phyloP scores from a whole-genome alignment of 257 asterid genomes.

The Solanum lignicaule region DNA sequence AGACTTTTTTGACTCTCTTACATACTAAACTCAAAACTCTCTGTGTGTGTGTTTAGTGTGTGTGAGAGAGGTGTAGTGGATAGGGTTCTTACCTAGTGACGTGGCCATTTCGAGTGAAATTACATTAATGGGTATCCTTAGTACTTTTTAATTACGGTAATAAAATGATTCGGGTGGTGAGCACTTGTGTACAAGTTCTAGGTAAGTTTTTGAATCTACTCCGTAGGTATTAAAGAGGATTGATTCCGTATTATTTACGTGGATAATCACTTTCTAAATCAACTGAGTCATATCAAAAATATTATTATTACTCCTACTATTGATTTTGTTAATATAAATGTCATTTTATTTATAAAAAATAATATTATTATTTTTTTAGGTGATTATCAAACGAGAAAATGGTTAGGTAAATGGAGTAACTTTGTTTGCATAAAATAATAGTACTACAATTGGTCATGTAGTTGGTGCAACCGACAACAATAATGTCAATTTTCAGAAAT shows the following conservation, averaged over 20 bases:
- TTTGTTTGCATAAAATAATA: not conserved
- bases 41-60: not conserved
- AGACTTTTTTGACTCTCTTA: not conserved
- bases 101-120: not conserved
- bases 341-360: no score
- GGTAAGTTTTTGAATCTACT: no score
- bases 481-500: not conserved
- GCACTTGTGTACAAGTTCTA: no score
- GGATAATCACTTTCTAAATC: not conserved
- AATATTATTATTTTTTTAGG: not conserved
- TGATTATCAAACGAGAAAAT: no score
- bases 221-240: no score
- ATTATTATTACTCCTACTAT: no score
- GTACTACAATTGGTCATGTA: not conserved
- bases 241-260: no score
- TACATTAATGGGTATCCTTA: not conserved
- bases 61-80: slow-evolving; percentile 26
- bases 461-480: not conserved
- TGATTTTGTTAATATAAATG: no score
- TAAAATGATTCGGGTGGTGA: no score
- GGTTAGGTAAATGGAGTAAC: not conserved
- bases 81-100: slow-evolving; percentile 27
- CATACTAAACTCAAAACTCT: not conserved
- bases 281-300: not conserved
- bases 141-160: no score